These are phyloP conservation scores for Trypanosoma caninum DNA, from an alignment of 208 protist species.

Conservation along the genomic window DNA sequence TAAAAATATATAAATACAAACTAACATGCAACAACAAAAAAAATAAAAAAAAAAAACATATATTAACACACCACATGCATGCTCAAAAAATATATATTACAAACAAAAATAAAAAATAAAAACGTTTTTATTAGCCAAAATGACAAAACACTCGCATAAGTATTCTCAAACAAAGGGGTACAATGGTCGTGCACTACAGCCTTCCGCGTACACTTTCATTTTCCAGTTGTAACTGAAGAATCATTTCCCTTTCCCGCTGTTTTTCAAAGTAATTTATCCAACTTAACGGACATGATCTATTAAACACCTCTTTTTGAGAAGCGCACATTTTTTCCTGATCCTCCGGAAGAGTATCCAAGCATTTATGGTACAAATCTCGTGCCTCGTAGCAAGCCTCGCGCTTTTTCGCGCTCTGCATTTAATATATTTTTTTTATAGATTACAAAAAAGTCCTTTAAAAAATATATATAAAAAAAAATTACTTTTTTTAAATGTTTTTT, in stretches of 20 bases:
- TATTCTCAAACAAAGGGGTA: neutral
- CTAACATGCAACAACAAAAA: too few relatives aligned
- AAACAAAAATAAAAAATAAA: slow-evolving; percentile 1
- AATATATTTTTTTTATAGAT: neutral
- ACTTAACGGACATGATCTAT: slow-evolving; percentile 58
- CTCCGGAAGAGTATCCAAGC: slow-evolving; percentile 69
- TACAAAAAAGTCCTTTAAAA: neutral
- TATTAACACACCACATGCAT: too few relatives aligned
- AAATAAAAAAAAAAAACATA: slow-evolving; percentile 20
- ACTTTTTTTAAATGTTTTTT: neutral
- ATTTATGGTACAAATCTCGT: slow-evolving; percentile 72
- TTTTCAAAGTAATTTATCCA: slow-evolving; percentile 84
- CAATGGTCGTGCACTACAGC: slow-evolving; percentile 1
- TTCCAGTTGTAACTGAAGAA: slow-evolving; percentile 74
- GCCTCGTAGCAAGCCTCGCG: slow-evolving; percentile 74
- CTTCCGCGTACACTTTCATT: slow-evolving; percentile 41
- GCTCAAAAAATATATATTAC: neutral
- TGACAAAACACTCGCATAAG: slow-evolving; percentile 17
- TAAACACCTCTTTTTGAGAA: slow-evolving; percentile 36
- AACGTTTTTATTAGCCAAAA: neutral
- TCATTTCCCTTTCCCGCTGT: slow-evolving; percentile 75
- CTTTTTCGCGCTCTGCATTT: slow-evolving; percentile 76
- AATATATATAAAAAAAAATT: slow-evolving; percentile 11
- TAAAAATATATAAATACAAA: too few relatives aligned
- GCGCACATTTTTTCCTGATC: slow-evolving; percentile 61